Base-by-base conservation (phyloP, 805 yeast species). In the Teunomyces lycoperdinae region DNA sequence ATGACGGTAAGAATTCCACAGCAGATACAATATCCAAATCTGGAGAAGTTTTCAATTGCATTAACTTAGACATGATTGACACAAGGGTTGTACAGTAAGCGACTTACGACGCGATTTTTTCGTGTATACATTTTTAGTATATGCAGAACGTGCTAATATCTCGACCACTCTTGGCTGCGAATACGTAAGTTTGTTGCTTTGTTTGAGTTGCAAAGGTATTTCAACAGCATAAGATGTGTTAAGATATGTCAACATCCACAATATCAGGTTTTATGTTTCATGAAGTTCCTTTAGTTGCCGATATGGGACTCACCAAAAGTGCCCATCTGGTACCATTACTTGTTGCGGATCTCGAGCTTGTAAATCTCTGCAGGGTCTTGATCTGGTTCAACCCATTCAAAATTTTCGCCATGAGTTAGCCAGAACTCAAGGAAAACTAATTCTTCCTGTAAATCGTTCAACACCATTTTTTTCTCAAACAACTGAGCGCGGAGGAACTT, bases 321-420 rank as follows among this genome's bases (percentile, higher is more conserved):
- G 17, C 17, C 17, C 17, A 17, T 13, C 3, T 35, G 11, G 17
- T 5, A 6, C n/a, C n/a, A 5, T 38, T 20, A 36, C 20, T 20
- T 20, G 30, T 38, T 38, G 28, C 45, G 34, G 34, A 46, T 48
- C 9, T 45, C 40, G 8, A 51, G 38, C 39, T 48, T 48, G 27
- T 56, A 31, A 17, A 70, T 57, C 46, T 72, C 76, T 1, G 73
- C 75, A 4, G 77, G 77, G 50, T 73, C 77, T 52, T 73, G 77
- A 48, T 73, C 77, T 3, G 77, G 76, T 48, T 73, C 77, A 2
- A 66, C 74, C 77, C 77, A 73, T 39, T 58, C 66, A 45, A 64
- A 73, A 38, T 54, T 55, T 16, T 66, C 73, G 24, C 73, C 74
- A 17, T 66, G 66, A 36, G 61, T 61, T 13, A 58, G 42, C 74